Evolutionary conservation across 805 yeast species (phyloP), one percentile per base, ranked within the genome.

Genomic region (Myxozyma neotropica): DNA sequence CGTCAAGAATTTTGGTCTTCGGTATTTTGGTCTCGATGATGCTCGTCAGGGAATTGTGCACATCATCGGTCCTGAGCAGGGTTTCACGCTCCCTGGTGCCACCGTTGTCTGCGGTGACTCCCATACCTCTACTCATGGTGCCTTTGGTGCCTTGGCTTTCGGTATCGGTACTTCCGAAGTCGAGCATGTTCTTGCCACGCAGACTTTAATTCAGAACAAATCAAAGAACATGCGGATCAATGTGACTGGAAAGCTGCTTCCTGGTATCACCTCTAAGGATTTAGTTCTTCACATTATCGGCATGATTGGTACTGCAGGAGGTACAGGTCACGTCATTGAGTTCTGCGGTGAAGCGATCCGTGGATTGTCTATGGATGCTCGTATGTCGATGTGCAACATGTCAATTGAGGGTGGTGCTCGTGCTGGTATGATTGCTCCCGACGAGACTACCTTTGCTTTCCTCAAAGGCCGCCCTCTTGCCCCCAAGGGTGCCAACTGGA

Each of bases 351-450:
- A 86, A 68, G 97, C 98, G 58, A 92, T 94, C 69, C 89, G 88
- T 75, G 83, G 81, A 64, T 81, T 94, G 63, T 83, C 96, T 33
- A 90, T 94, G 91, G 99, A 94, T 77, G 97, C 98, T 10, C 84
- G 99, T 77, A 94, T 94, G 99, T 91, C 98, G 55, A 94, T 94
- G 80, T 94, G 99, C 82, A 94, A 94, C 75, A 94, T 94, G 99
- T 86, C 98, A 47, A 93, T 94, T 71, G 99, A 94, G 79, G 99
- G 88, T 61, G 99, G 99, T 78, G 99, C 99, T 17, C 87, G 99
- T 79, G 98, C 99, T 27, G 99, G 99, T 77, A 90, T 94, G 97
- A 93, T 94, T 73, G 88, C 87, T 66, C 99, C 99, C 8, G 99
- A 94, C 73, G 88, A 91, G 66, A 85, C 74, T 55, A 93, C 98